Evolutionary conservation across 2,329 filamentous ascomycete species (phyloP).

Genomic region (Fusarium brachygibbosum): DNA sequence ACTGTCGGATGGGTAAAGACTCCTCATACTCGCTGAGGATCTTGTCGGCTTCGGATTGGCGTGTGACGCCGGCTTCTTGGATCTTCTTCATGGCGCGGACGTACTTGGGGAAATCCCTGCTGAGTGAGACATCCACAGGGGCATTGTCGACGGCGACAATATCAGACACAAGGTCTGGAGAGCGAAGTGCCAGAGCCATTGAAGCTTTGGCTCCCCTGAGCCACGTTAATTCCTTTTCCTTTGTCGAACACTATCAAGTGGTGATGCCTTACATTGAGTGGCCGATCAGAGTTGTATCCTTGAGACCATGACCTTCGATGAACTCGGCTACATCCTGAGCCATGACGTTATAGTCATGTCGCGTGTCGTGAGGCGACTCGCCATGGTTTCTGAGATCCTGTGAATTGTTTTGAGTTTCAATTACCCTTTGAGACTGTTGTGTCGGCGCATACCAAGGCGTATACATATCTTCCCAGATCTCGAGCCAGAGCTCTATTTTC

Average conservation of each 20-base stretch:
- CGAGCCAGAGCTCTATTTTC: slow-evolving; percentile 78
- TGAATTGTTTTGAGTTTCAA: slow-evolving; percentile 32
- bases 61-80: slow-evolving; percentile 75
- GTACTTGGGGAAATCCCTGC: slow-evolving; percentile 82
- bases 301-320: slow-evolving; percentile 77
- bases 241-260: neutral
- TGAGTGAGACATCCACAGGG: slow-evolving; percentile 82
- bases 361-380: slow-evolving; percentile 81
- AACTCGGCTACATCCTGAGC: slow-evolving; percentile 87
- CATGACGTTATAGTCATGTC: slow-evolving; percentile 86
- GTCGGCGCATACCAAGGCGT: slow-evolving; percentile 74
- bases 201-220: slow-evolving; percentile 88
- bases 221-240: neutral
- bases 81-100: slow-evolving; percentile 87
- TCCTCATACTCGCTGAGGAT: slow-evolving; percentile 81
- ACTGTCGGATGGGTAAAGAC: slow-evolving; percentile 85
- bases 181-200: slow-evolving; percentile 84
- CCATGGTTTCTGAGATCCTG: slow-evolving; percentile 95
- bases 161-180: slow-evolving; percentile 75
- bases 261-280: slow-evolving; percentile 82
- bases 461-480: slow-evolving; percentile 84
- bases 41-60: slow-evolving; percentile 81
- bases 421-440: slow-evolving; percentile 5
- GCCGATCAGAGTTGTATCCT: slow-evolving; percentile 82
- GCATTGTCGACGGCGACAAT: slow-evolving; percentile 93